These are phyloP conservation scores for Candida pseudoviswanathii DNA, from an alignment of 1,139 yeast genomes.

Conservation along the genomic window DNA sequence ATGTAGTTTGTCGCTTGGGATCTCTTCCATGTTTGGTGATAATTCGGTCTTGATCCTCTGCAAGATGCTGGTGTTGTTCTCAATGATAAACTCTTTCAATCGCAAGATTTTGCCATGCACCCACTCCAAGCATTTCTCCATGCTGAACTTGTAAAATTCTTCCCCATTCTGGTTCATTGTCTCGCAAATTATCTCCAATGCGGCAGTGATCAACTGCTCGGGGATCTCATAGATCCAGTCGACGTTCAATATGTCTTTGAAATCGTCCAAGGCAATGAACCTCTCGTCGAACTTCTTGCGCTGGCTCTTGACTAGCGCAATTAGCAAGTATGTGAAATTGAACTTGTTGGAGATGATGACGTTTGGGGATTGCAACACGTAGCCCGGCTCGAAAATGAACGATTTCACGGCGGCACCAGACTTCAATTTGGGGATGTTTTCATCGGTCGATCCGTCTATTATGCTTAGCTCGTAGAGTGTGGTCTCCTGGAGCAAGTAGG, in stretches of 20 bases:
- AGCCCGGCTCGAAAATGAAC: conserved; percentile 39
- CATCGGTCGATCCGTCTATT: conserved; percentile 28
- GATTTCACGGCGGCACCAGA: conserved; percentile 38
- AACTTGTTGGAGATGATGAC: conserved; percentile 45
- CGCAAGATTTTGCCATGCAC: conserved; percentile 32
- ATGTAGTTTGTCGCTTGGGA: conserved; percentile 31
- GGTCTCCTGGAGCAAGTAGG: conserved; percentile 23
- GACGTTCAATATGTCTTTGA: conserved; percentile 41
- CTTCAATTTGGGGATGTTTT: conserved; percentile 20
- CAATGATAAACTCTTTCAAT: conserved; percentile 27
- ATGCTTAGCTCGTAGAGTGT: conserved; percentile 36
- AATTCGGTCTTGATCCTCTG: conserved; percentile 20
- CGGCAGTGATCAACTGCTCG: conserved; percentile 19
- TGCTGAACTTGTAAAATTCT: conserved; percentile 46
- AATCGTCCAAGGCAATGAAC: conserved; percentile 49
- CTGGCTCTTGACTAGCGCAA: conserved; percentile 35
- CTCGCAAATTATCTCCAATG: conserved; percentile 45
- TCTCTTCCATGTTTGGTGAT: conserved; percentile 20
- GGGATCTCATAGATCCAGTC: conserved; percentile 31
- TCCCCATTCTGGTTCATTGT: conserved; percentile 50
- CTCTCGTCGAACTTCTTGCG: conserved; percentile 30
- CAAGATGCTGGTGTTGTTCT: conserved; percentile 13
- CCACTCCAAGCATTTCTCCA: conserved; percentile 30
- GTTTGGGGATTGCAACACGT: conserved; percentile 35
- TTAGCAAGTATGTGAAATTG: conserved; percentile 43